Conservation (phyloP, 768 basidiomycete genomes). For the Ramaria sp. region DNA sequence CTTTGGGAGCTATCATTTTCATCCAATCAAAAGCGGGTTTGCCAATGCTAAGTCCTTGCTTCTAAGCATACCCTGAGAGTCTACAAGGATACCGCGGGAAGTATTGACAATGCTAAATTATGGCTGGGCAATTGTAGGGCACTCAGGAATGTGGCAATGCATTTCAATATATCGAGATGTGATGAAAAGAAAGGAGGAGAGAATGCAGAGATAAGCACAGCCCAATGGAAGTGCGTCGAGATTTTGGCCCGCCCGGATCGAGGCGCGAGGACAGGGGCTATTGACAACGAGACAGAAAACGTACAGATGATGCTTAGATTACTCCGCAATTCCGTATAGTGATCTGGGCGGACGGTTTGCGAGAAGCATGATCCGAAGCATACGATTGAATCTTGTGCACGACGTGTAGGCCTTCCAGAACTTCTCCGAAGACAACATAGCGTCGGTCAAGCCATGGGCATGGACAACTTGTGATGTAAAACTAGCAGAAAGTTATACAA, state of each 20-base stretch:
- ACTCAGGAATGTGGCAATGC: neutral
- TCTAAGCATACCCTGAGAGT: neutral
- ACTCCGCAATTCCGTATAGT: slow-evolving; percentile 17
- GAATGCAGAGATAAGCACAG: neutral
- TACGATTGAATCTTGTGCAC: slow-evolving; percentile 24
- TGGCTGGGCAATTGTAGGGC: neutral
- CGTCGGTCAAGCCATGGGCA: slow-evolving; percentile 31
- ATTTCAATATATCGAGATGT: neutral
- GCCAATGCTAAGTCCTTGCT: neutral
- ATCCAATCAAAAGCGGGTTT: neutral
- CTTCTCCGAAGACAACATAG: slow-evolving; percentile 35
- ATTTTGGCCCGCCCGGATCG: neutral
- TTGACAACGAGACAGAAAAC: neutral
- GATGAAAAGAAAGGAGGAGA: neutral
- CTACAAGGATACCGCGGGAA: neutral
- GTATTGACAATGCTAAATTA: neutral
- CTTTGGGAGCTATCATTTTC: neutral
- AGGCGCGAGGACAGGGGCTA: neutral
- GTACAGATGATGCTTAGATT: slow-evolving; percentile 9
- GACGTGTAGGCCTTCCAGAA: slow-evolving; percentile 28
- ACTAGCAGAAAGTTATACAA: slow-evolving; percentile 15
- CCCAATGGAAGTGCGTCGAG: neutral
- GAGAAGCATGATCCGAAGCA: slow-evolving; percentile 19
- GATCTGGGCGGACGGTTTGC: slow-evolving; percentile 19
- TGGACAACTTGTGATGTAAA: slow-evolving; percentile 28